phyloP scores from a whole-genome alignment of 2,329 filamentous ascomycete genomes.

The Saccharata proteae region DNA sequence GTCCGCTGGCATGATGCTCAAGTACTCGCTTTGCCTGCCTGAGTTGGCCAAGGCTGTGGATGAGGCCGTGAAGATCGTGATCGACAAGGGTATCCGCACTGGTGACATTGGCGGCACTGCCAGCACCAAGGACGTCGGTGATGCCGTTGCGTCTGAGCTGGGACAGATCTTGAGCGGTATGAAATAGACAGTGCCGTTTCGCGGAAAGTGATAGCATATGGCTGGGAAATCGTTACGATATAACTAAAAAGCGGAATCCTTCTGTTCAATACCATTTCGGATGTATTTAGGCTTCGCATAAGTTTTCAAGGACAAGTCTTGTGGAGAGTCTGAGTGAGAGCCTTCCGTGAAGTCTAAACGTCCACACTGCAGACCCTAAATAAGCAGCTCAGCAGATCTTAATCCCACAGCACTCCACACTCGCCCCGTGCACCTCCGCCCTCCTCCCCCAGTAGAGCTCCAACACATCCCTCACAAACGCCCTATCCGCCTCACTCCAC shows the following conservation, averaged over 20 bases:
- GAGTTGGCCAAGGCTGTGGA: slow-evolving; percentile 70
- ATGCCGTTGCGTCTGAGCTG: slow-evolving; percentile 67
- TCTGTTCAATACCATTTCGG: too few relatives aligned
- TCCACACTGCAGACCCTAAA: too few relatives aligned
- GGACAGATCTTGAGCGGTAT: slow-evolving; percentile 45
- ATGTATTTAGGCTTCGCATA: too few relatives aligned
- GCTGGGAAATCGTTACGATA: too few relatives aligned
- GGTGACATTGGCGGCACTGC: slow-evolving; percentile 72
- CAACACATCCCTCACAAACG: slow-evolving; percentile 52
- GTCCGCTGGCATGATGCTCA: slow-evolving; percentile 89
- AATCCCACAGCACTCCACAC: slow-evolving; percentile 64
- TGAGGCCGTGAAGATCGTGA: slow-evolving; percentile 63
- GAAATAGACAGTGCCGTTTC: too few relatives aligned
- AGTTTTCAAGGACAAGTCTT: too few relatives aligned
- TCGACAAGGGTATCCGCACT: slow-evolving; percentile 68
- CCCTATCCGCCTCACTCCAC: slow-evolving; percentile 61
- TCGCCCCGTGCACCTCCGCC: slow-evolving; percentile 53
- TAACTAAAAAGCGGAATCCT: too few relatives aligned
- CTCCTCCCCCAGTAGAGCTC: slow-evolving; percentile 53
- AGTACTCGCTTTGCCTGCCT: slow-evolving; percentile 75
- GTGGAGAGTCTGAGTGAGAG: too few relatives aligned
- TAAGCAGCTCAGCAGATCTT: slow-evolving; percentile 56
- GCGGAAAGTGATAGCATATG: too few relatives aligned
- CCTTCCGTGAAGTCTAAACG: too few relatives aligned
- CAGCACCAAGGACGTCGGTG: slow-evolving; percentile 66